Evolutionary conservation across 225 moss, liverwort and hornwort species (phyloP), one percentile per base, ranked within the genome.

Genomic region (Pseudoscleropodium purum): DNA sequence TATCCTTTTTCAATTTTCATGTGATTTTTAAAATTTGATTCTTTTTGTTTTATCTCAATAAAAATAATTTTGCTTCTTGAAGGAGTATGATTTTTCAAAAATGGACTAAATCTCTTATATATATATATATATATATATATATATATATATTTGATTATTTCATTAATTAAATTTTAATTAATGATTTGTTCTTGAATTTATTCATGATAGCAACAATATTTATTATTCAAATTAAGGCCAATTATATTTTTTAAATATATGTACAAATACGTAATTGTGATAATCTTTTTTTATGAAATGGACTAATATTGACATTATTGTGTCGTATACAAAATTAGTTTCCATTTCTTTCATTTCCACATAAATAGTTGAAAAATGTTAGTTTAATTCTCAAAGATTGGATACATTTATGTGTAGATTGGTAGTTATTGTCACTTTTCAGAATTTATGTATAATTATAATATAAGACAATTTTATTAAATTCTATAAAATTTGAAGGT

Each of bases 91-190:
- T 0, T 37, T 26, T 47, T 20, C 6, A 45, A 45, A 0, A 60
- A 51, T 31, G 11, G 3, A 62, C 5, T 18, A 36, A 43, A 36
- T 0, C 4, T 45, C 31, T 6, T 41, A n/a, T 33, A 2, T 18
- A 52, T 39, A 25, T 6, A 0, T 5, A n/a, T 5, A 31, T 21
- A 25, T 6, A 0, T 5, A n/a, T 41, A n/a, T 33, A 2, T 18
- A 52, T 39, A 25, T 6, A 0, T 5, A n/a, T 5, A 31, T 21
- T 29, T 57, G 31, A 15, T 37, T 25, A 19, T 18, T 30, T n/a
- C 1, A 23, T 19, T 15, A 8, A 56, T 36, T 70, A 29, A 0
- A 56, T 7, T 29, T 30, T 57, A 20, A 4, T 47, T 51, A 11
- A 19, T 47, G 0, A 36, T 84, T 49, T 84, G 0, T 68, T 84